Conservation (phyloP, 2,329 filamentous ascomycete genomes). For the Trichoderma koningii region DNA sequence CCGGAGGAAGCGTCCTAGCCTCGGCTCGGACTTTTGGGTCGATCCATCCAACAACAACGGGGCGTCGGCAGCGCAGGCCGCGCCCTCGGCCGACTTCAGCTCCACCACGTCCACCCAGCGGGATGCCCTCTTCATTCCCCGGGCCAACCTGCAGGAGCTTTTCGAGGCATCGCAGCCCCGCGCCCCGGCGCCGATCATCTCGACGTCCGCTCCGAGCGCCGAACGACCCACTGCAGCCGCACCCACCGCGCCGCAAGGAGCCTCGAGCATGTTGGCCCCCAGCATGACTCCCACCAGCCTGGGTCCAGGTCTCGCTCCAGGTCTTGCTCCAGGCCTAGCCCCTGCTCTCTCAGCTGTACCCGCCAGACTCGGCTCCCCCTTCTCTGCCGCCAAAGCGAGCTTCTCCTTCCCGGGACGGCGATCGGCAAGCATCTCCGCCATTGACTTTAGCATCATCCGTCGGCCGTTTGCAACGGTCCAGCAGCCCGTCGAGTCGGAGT, state of each 20-base stretch:
- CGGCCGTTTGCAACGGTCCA: constrained; percentile 62
- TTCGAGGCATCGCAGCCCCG: constrained; percentile 40
- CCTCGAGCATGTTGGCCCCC: neutral
- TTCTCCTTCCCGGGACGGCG: constrained; percentile 64
- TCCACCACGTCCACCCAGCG: constrained; percentile 39
- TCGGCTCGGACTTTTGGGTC: constrained; percentile 57
- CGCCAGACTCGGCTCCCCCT: constrained; percentile 61
- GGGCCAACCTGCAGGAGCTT: constrained; percentile 47
- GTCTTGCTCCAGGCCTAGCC: constrained; percentile 29
- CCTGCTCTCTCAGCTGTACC: constrained; percentile 42
- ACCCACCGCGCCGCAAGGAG: constrained; percentile 11
- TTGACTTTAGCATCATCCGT: constrained; percentile 49
- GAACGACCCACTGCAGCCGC: neutral
- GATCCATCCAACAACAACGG: constrained; percentile 43
- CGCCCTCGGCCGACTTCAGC: constrained; percentile 39
- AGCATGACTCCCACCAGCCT: neutral
- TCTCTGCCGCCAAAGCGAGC: constrained; percentile 52
- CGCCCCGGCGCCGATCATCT: neutral
- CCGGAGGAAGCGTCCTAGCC: constrained; percentile 56
- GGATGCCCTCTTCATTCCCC: constrained; percentile 46
- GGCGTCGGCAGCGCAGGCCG: constrained; percentile 30
- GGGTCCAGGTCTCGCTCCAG: neutral
- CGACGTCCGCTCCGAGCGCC: neutral
- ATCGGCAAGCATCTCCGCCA: constrained; percentile 49
- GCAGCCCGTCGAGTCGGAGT: constrained; percentile 42